These are phyloP conservation scores for Penicillium sp. DNA, from an alignment of 2,329 filamentous ascomycete species.

Conservation along the genomic window DNA sequence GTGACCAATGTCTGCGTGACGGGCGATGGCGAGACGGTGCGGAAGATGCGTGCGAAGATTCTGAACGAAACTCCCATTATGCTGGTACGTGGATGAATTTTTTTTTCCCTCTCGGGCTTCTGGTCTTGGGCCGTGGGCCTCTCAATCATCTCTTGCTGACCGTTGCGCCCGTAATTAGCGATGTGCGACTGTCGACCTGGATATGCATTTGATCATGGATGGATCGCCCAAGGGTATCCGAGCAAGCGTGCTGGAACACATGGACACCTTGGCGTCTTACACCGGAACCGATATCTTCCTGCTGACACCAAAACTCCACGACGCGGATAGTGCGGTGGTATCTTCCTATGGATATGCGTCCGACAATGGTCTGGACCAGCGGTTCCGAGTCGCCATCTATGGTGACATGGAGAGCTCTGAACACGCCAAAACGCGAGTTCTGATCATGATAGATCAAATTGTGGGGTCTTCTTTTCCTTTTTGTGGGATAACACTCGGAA, in stretches of 20 bases:
- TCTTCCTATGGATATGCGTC: conserved; percentile 74
- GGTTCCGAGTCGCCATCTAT: conserved; percentile 89
- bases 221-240: conserved; percentile 65
- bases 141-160: conserved; percentile 21
- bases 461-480: conserved; percentile 48
- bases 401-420: conserved; percentile 93
- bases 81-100: conserved; percentile 62
- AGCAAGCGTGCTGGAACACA: conserved; percentile 72
- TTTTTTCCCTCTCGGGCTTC: conserved; percentile 9
- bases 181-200: conserved; percentile 89
- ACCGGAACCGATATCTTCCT: conserved; percentile 97
- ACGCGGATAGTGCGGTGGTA: conserved; percentile 69
- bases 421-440: conserved; percentile 90
- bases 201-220: conserved; percentile 85
- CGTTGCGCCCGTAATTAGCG: conserved; percentile 55
- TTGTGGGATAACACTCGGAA: conserved; percentile 1
- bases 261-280: conserved; percentile 81
- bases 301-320: conserved; percentile 80
- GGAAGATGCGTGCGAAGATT: conserved; percentile 84
- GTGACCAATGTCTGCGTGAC: conserved; percentile 89
- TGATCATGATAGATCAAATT: conserved; percentile 96
- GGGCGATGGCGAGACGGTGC: conserved; percentile 80
- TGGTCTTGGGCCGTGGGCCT: background rate
- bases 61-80: conserved; percentile 89
- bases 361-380: conserved; percentile 78